Base-by-base conservation (phyloP, 148 eudicot genomes). In the Spergularia marina region DNA sequence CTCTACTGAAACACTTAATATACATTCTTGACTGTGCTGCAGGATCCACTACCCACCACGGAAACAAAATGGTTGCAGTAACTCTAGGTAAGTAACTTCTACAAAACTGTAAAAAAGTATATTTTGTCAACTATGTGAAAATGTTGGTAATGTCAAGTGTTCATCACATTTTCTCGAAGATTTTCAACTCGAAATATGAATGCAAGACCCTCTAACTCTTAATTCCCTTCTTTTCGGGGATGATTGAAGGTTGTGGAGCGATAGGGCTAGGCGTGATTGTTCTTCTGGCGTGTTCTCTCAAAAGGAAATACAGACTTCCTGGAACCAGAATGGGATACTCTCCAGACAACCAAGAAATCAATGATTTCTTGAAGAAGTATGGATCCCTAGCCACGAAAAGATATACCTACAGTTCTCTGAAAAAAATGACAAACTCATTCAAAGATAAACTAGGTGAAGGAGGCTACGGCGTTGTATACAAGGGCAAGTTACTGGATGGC, bases 401-500 rank as follows among this genome's bases (percentile, higher is more conserved):
- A 51, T 90, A 88, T 68, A 80, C 72, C 72, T 84, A 87, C 47
- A n/a, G 58, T 3, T 92, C 88, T 68, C 85, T 91, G 57, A 87
- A 91, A 80, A 82, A 75, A 73, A 90, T 90, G 52, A 91, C 94
- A 0, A 82, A 82, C 47, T 77, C 75, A 73, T 92, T 90, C 53
- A 70, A 80, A 18, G 82, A 80, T 72, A 90, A 86, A 76, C 85
- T 91, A 8, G 94, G 97, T n/a, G 93, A 88, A 65, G 97, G 97
- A 23, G 94, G 97, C 65, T 88, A 88, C 76, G 94, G 97, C 13
- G 76, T 79, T 7, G 97, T 91, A 14, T 91, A 88, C 78, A 83
- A 88, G 70, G 96, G 96, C 58, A 71, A 39, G 76, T 89, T 91
- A 34, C 80, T 73, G 0, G 87, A 91, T 80, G 90, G 94, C 6